Conservation (phyloP, 2,329 filamentous ascomycete genomes). For the Colletotrichum musae region DNA sequence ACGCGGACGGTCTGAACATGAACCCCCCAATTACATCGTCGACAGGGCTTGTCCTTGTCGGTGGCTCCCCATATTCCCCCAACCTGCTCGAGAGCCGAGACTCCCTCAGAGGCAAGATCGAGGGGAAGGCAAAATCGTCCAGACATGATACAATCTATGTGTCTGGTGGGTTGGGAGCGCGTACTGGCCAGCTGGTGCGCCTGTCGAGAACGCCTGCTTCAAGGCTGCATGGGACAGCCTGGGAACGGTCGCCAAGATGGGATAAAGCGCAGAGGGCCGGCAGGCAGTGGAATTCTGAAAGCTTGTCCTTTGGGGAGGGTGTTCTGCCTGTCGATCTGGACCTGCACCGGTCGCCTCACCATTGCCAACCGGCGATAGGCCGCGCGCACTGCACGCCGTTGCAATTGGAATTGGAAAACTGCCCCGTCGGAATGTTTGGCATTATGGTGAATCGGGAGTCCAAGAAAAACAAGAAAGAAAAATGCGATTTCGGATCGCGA, state of each 20-base stretch:
- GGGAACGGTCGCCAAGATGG: constrained; percentile 1
- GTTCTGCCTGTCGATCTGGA: constrained; percentile 14
- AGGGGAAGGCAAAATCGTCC: constrained; percentile 21
- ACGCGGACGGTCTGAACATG: constrained; percentile 34
- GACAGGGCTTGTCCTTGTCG: constrained; percentile 26
- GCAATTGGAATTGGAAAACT: no score
- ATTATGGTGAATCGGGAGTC: no score
- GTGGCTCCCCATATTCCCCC: constrained; percentile 21
- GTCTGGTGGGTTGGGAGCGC: constrained; percentile 28
- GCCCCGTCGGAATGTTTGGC: no score
- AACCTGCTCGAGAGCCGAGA: constrained; percentile 10
- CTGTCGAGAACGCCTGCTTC: constrained; percentile 31
- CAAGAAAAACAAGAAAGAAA: no score
- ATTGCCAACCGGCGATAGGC: background rate
- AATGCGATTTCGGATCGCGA: no score
- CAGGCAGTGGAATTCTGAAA: constrained; percentile 18
- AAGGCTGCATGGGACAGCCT: constrained; percentile 31
- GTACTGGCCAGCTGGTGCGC: constrained; percentile 12
- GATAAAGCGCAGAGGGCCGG: constrained; percentile 6
- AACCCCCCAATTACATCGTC: background rate
- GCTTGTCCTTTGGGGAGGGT: constrained; percentile 22
- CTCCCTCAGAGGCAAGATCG: background rate
- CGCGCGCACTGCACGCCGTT: constrained; percentile 2
- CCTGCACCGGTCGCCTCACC: constrained; percentile 19
- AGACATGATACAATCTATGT: constrained; percentile 24